Evolutionary conservation across 768 basidiomycete species (phyloP).

Genomic region (Neoboletus brunneissimus): DNA sequence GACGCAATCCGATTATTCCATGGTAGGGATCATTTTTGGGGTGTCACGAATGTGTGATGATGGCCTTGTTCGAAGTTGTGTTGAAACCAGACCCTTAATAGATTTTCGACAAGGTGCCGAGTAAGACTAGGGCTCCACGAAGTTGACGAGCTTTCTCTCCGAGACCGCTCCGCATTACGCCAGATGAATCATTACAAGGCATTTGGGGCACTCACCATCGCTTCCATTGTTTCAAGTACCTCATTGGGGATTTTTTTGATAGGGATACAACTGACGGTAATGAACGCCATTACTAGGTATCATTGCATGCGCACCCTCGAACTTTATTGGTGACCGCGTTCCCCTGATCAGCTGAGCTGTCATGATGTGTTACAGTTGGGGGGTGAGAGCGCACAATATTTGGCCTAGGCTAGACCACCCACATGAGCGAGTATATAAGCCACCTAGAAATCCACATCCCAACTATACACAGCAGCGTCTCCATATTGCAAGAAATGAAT

Average conservation of each 20-base stretch:
- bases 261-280: background rate
- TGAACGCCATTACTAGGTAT: background rate
- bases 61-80: too few relatives aligned
- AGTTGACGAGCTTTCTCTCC: too few relatives aligned
- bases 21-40: background rate
- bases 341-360: background rate
- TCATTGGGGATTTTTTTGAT: background rate
- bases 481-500: background rate
- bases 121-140: too few relatives aligned
- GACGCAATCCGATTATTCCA: background rate
- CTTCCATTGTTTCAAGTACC: background rate
- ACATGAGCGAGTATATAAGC: background rate
- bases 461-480: background rate
- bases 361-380: background rate
- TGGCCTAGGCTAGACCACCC: background rate
- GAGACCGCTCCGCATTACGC: background rate
- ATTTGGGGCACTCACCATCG: background rate
- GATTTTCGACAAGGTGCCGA: background rate
- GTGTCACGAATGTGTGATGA: background rate
- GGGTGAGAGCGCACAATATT: background rate
- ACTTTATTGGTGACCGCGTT: background rate
- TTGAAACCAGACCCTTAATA: too few relatives aligned
- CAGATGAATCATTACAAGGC: background rate
- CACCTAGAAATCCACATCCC: background rate
- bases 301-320: background rate